Conservation (phyloP, 2,329 filamentous ascomycete genomes). For the Neopestalotiopsis sp. region DNA sequence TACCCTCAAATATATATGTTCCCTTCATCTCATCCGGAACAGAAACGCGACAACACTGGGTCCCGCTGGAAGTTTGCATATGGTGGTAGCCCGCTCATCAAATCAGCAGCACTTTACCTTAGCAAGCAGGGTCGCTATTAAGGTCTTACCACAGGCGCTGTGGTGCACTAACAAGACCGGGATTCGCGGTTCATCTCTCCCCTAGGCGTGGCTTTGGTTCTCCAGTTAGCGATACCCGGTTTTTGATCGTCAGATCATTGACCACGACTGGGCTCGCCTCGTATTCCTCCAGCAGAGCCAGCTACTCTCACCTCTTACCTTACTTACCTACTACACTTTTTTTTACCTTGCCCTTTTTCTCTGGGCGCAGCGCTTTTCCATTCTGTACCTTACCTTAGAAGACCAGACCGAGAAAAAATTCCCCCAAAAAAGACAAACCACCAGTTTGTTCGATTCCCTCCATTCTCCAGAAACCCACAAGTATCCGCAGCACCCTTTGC, state of each 20-base stretch:
- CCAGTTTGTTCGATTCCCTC: neutral
- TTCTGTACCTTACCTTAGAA: neutral
- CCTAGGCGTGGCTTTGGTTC: conserved; percentile 1
- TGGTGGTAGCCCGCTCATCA: neutral
- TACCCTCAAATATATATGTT: neutral
- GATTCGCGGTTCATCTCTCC: conserved; percentile 7
- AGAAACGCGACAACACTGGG: neutral
- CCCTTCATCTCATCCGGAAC: neutral
- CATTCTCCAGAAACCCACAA: neutral
- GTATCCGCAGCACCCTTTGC: neutral
- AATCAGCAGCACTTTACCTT: neutral
- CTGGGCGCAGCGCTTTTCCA: conserved; percentile 1
- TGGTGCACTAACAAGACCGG: conserved; percentile 9
- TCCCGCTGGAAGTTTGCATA: neutral
- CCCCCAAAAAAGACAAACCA: neutral
- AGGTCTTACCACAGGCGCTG: conserved; percentile 13
- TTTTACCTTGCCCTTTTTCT: neutral
- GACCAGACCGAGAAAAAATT: neutral
- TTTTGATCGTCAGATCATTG: conserved; percentile 18
- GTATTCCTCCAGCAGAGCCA: conserved; percentile 3
- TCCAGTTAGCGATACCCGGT: conserved; percentile 13
- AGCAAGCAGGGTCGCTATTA: conserved; percentile 11
- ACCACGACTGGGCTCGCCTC: conserved; percentile 11
- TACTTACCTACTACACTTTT: no score
- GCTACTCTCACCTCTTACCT: no score